Base-by-base conservation (phyloP, 805 yeast species). In the Candida gorgasii region DNA sequence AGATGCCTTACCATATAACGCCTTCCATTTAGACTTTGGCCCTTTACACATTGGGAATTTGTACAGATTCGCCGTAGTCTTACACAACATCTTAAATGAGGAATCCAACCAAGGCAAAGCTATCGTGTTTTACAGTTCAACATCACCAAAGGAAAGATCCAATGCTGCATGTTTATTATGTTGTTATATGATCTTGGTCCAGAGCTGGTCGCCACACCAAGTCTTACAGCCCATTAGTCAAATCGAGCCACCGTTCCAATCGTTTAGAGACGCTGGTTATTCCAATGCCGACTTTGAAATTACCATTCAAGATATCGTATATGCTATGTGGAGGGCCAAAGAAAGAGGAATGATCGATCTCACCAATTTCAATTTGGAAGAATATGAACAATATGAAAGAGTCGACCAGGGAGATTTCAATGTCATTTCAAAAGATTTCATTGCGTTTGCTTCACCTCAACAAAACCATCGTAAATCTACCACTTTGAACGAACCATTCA, bases 341-440 rank as follows among this genome's bases (percentile, higher is more conserved):
- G 97, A 90, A 59, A 77, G 92, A 57, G 85, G 88, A 1, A 80
- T 93, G 75, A 73, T 93, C 33, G 97, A 93, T 58, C 72, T 93
- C 58, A 86, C 93, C 39, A 72, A 77, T 20, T 92, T 93, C 69
- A 87, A 90, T 58, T 72, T 93, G 44, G 98, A 93, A 60, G 96
- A 89, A 57, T 92, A 90, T 62, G 99, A 93, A 63, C 86, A 81
- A 56, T 90, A 87, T 58, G 99, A 93, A 63, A 73, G 95, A 49
- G 99, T 93, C 2, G 98, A 93, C 59, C 93, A 90, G 62, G 99
- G 99, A 48, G 99, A 93, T 64, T 87, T 93, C 56, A 93, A 93
- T 62, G 83, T 85, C 27, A 72, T 93, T 36, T 86, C 96, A 2
- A 92, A 93, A 47, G 95, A 93, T 60, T 93, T 92, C 57, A 84